Evolutionary conservation across 1,284 basidiomycete species (phyloP).

Genomic region (Cryptococcus sp.): DNA sequence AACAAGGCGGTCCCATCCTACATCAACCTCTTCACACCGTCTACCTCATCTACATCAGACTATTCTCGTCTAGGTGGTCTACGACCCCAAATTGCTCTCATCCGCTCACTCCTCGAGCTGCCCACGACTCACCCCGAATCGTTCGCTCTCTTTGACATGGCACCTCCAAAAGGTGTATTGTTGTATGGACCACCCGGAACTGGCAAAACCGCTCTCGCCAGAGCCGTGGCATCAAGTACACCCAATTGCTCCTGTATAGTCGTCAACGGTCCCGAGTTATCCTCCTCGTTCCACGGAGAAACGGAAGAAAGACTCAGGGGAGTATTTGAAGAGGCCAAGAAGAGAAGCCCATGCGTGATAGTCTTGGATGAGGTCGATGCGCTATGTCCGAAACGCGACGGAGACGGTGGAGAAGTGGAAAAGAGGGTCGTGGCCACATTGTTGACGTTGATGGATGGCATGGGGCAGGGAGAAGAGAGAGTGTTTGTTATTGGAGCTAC

Average conservation of each 20-base stretch:
- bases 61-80: slow-evolving; percentile 80
- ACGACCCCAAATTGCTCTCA: slow-evolving; percentile 78
- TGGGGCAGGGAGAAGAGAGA: slow-evolving; percentile 59
- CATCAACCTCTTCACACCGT: slow-evolving; percentile 45
- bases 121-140: slow-evolving; percentile 85
- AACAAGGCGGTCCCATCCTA: slow-evolving; percentile 32
- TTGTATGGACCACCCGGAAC: slow-evolving; percentile 91
- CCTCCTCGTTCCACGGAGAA: slow-evolving; percentile 92
- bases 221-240: slow-evolving; percentile 74
- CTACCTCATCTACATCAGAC: slow-evolving; percentile 28
- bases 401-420: slow-evolving; percentile 86
- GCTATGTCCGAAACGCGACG: slow-evolving; percentile 83
- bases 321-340: slow-evolving; percentile 79
- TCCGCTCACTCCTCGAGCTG: slow-evolving; percentile 90
- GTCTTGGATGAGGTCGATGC: slow-evolving; percentile 97
- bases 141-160: slow-evolving; percentile 82
- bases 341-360: slow-evolving; percentile 81
- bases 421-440: slow-evolving; percentile 92
- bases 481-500: slow-evolving; percentile 97
- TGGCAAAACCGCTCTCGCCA: slow-evolving; percentile 88
- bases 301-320: slow-evolving; percentile 86
- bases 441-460: slow-evolving; percentile 91
- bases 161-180: slow-evolving; percentile 82
- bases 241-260: slow-evolving; percentile 75
- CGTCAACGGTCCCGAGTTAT: slow-evolving; percentile 92